Conservation (phyloP, 345 rosid species). For the Hibiscus mutabilis region DNA sequence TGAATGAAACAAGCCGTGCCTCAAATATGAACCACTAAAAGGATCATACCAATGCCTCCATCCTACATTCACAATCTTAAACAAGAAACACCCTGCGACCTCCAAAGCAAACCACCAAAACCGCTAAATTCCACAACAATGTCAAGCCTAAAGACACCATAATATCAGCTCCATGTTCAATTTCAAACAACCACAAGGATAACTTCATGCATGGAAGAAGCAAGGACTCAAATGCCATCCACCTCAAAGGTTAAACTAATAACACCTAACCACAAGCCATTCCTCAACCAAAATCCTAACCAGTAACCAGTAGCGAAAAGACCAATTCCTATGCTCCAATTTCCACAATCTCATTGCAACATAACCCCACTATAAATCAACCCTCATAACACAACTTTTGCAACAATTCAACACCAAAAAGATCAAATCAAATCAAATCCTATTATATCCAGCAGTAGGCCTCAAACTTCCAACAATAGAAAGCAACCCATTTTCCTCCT, state of each 20-base stretch:
- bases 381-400: neutral
- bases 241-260: neutral
- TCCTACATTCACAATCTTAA: neutral
- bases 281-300: neutral
- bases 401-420: neutral
- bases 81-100: neutral
- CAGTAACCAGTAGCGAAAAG: neutral
- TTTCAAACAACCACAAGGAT: neutral
- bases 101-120: neutral
- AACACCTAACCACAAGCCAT: neutral
- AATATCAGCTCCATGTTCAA: conserved; percentile 1
- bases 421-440: conserved; percentile 38
- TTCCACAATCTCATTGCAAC: neutral
- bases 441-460: conserved; percentile 39
- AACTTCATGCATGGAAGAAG: neutral
- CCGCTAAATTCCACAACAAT: neutral
- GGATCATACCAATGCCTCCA: neutral
- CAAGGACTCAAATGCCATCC: neutral
- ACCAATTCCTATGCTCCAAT: neutral
- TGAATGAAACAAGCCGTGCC: neutral
- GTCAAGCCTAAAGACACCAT: neutral
- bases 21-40: neutral
- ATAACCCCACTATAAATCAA: neutral
- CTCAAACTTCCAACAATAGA: conserved; percentile 49
- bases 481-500: conserved; percentile 54